A percentile compares a stretch with the other conserved stretches of the same genome.
Conservation (phyloP, 140 eudicot genomes). For the Flaveria floridana region DNA sequence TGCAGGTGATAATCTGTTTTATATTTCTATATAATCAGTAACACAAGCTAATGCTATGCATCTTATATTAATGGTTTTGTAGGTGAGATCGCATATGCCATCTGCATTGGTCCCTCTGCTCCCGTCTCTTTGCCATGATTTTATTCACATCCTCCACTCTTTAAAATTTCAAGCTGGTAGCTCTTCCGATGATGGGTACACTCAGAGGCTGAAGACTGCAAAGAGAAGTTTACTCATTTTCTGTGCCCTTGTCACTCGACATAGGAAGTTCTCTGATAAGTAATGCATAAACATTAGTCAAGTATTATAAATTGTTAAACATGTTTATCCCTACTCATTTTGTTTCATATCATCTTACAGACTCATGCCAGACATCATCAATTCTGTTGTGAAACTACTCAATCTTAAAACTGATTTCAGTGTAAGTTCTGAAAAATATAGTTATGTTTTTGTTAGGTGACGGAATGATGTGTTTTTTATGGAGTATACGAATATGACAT, state of each 20-base stretch:
- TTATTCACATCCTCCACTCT: conserved; percentile 47
- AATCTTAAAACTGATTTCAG: conserved; percentile 46
- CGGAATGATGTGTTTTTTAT: background rate
- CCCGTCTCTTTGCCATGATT: conserved; percentile 58
- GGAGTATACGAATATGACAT: conserved; percentile 1
- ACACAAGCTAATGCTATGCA: background rate
- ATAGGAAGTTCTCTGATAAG: conserved; percentile 71
- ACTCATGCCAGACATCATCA: conserved; percentile 65
- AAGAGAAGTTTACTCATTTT: conserved; percentile 69
- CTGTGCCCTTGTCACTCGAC: conserved; percentile 66
- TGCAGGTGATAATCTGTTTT: conserved; percentile 14
- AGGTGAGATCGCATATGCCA: conserved; percentile 85
- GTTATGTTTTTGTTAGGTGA: background rate
- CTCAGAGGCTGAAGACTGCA: conserved; percentile 55
- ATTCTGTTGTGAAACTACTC: conserved; percentile 54
- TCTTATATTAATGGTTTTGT: conserved; percentile 30
- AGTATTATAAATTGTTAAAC: background rate
- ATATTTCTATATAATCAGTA: conserved; percentile 5
- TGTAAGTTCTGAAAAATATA: conserved; percentile 41
- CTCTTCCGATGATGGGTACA: conserved; percentile 40
- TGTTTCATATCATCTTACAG: conserved; percentile 41
- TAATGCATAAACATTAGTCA: conserved; percentile 37
- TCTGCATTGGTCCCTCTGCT: conserved; percentile 61
- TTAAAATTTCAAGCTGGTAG: conserved; percentile 45
- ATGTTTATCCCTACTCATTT: conserved; percentile 24